Base-by-base conservation (phyloP, 2,329 filamentous ascomycete genomes). In the Ceratocystis harringtonii region DNA sequence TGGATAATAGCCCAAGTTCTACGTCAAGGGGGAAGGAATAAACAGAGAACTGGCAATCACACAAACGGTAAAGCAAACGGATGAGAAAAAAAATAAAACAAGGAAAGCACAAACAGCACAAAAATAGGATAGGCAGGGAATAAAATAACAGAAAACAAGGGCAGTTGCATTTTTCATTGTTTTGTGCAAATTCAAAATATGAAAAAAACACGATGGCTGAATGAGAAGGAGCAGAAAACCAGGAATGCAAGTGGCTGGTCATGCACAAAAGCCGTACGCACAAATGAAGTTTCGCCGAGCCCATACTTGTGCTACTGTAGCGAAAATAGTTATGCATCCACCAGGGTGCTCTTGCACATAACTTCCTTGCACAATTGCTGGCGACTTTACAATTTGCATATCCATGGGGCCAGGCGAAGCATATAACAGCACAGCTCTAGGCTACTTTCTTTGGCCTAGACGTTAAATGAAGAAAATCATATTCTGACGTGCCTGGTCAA, bases 161-260 rank as follows among this genome's bases (percentile, higher is more conserved):
- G 55, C 55, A 58, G 17, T 10, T 36, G 15, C 17, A 3, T n/a
- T 32, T 58, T 58, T 58, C 55, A 10, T 32, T 44, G n/a, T 45
- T 62, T 62, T 62, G 60, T 43, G 60, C 60, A 45, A 62, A 62
- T 22, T 25, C 57, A 61, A 32, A 30, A 25, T 30, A 41, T 43
- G 32, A 61, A 36, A 45, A 62, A 45, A 61, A 62, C 15, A 8
- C 44, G 36, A 62, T 44, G 43, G 55, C 55, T 58, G 55, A 58
- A 36, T n/a, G 15, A 22, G 15, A 28, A 19, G 41, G 22, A 41
- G 30, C 22, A 60, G 25, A 30, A 52, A 12, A 55, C 30, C 1
- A 65, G 62, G 63, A 61, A 67, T 67, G 48, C 55, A 67, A 63
- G 58, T 57, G 48, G 66, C 57, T 67, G 66, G 66, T 48, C 32